These are phyloP conservation scores for Agrocybe praecox DNA, from an alignment of 768 basidiomycete species.

Conservation along the genomic window DNA sequence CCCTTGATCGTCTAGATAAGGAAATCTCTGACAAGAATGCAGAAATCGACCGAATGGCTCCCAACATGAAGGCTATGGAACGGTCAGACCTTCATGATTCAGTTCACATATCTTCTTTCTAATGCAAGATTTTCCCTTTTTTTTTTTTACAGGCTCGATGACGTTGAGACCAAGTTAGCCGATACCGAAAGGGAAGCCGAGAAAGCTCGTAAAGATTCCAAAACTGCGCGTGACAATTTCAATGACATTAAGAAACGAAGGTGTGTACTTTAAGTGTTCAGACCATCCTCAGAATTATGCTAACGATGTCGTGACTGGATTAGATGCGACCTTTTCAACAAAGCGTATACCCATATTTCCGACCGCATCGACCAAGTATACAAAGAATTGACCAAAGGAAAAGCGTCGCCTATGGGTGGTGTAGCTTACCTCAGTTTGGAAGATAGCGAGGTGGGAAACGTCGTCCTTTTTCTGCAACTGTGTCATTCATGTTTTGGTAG, in stretches of 20 bases:
- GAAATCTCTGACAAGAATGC: conserved; percentile 66
- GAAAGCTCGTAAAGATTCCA: conserved; percentile 87
- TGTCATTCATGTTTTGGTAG: conserved; percentile 14
- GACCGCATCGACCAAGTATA: conserved; percentile 95
- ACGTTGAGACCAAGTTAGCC: conserved; percentile 80
- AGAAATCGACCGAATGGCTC: conserved; percentile 93
- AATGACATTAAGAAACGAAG: conserved; percentile 83
- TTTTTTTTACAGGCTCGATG: conserved; percentile 59
- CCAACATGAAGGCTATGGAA: conserved; percentile 97
- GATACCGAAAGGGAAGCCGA: conserved; percentile 94
- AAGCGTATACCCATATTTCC: conserved; percentile 95
- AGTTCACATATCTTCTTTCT: not conserved
- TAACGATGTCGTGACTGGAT: not conserved
- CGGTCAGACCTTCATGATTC: conserved; percentile 45
- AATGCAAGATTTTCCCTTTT: not conserved
- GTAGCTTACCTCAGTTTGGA: conserved; percentile 96
- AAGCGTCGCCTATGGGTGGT: conserved; percentile 91
- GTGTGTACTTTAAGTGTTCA: conserved; percentile 45
- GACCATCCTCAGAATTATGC: not conserved
- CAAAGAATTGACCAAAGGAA: conserved; percentile 96
- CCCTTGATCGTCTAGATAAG: conserved; percentile 73
- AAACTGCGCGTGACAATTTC: conserved; percentile 88
- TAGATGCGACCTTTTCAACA: conserved; percentile 86
- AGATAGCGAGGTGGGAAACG: conserved; percentile 78
- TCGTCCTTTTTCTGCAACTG: too few relatives aligned